A percentile compares a stretch with the other conserved stretches of the same genome.
Evolutionary conservation across 768 basidiomycete genomes (phyloP).

Genomic region (Leccinum boreale): DNA sequence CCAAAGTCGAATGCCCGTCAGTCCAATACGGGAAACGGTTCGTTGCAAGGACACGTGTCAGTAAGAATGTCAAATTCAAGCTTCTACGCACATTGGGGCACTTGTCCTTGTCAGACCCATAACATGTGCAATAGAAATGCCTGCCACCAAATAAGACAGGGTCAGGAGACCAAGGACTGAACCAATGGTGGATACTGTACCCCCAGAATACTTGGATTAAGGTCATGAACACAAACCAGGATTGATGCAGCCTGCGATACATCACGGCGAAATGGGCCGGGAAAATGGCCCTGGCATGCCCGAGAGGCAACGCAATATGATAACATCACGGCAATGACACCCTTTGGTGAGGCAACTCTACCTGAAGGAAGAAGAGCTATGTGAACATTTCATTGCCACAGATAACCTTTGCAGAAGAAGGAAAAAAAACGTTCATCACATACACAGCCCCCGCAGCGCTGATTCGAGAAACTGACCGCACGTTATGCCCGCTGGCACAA

Average conservation of each 20-base stretch:
- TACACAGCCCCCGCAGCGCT: neutral
- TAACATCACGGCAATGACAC: conserved; percentile 6
- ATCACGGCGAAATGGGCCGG: conserved; percentile 11
- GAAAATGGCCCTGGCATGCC: conserved; percentile 4
- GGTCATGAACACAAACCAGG: conserved; percentile 4
- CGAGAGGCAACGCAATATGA: conserved; percentile 12
- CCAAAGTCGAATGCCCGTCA: neutral
- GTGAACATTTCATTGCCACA: conserved; percentile 11
- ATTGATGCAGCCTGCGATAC: conserved; percentile 10
- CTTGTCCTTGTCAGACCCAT: neutral
- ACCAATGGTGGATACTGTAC: conserved; percentile 5
- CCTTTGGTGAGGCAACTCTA: neutral
- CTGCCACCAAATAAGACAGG: neutral
- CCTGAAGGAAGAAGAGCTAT: conserved; percentile 1
- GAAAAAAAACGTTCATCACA: neutral
- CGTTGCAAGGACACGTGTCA: conserved; percentile 6
- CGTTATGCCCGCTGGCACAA: neutral
- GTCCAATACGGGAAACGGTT: conserved; percentile 1
- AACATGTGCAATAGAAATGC: neutral
- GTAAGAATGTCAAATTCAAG: neutral
- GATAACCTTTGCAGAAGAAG: conserved; percentile 4
- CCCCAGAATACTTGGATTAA: conserved; percentile 16
- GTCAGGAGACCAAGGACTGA: conserved; percentile 6
- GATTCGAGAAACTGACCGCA: neutral
- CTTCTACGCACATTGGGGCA: neutral